Percentiles rank a stretch among this genome's conserved stretches.
These are phyloP conservation scores for Cercospora citrullina DNA, from an alignment of 2,329 filamentous ascomycete genomes.

Conservation along the genomic window DNA sequence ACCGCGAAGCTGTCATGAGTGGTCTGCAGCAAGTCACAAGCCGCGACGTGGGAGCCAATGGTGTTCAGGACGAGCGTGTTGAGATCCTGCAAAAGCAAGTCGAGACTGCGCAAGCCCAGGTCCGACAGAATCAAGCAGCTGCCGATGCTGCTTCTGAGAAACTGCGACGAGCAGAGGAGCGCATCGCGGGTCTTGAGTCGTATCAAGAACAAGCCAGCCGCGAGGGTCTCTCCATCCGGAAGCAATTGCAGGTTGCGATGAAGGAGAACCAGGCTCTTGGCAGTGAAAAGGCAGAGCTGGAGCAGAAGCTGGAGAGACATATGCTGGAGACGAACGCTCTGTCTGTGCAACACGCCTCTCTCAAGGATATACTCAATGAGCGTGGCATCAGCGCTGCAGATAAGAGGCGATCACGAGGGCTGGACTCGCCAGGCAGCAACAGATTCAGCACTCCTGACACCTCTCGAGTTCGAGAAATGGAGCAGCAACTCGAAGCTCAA, in stretches of 20 bases:
- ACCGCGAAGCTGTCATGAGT: conserved; percentile 77
- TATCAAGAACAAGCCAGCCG: conserved; percentile 97
- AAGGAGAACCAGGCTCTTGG: conserved; percentile 82
- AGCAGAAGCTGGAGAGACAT: conserved; percentile 77
- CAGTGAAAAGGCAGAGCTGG: conserved; percentile 76
- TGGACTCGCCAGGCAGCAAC: conserved; percentile 67
- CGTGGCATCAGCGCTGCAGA: conserved; percentile 79
- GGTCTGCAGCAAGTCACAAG: conserved; percentile 74
- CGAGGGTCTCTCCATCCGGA: conserved; percentile 83
- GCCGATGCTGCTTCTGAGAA: conserved; percentile 86
- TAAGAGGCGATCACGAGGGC: conserved; percentile 67
- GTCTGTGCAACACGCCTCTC: conserved; percentile 83
- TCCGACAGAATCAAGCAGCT: conserved; percentile 84
- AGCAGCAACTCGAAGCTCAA: conserved; percentile 78
- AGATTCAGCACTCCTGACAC: conserved; percentile 76
- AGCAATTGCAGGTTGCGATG: conserved; percentile 82
- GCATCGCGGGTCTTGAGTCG: conserved; percentile 91
- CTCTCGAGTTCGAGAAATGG: conserved; percentile 76
- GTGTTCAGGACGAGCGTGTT: conserved; percentile 64
- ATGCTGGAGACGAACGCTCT: conserved; percentile 94
- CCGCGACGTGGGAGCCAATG: conserved; percentile 49
- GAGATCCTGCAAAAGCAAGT: conserved; percentile 76
- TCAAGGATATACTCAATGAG: conserved; percentile 90
- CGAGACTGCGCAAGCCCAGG: conserved; percentile 72
- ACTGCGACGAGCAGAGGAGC: conserved; percentile 87